Evolutionary conservation across 148 eudicot genomes (phyloP), one percentile per base, ranked within the genome.

Genomic region (Chenopodium quinoa): DNA sequence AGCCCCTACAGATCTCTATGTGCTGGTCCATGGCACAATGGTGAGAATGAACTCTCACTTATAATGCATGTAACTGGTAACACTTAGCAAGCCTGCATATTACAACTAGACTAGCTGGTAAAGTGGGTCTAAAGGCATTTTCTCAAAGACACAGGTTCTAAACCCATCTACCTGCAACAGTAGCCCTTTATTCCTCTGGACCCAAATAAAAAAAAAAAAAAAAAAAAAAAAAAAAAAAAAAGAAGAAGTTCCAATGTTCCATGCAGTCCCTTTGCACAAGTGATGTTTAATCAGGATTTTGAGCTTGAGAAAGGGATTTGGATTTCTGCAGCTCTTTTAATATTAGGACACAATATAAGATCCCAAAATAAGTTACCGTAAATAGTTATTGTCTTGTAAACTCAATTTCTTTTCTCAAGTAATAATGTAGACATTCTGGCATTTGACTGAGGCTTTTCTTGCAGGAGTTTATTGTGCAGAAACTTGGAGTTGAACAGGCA

Each of bases 1-100:
- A 89, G 94, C 98, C 75, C 93, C 98, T 37, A 90, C 94, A 0
- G 97, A 94, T 77, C 79, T 94, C 25, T 94, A 94, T 79, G 91
- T 94, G 50, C 83, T 94, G 37, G 97, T 94, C 63, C 89, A 89
- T 78, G 98, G 98, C 44, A 81, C 88, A 67, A 90, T 91, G 84
- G 97, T 93, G 82, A 89, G 88, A 52, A 1, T 29, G 12, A 56
- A 56, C 71, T 85, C 70, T 63, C 76, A 62, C 12, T 50, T 22
- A 4, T 19, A 29, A 75, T 19, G 14, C 65, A 20, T 25, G 22
- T 11, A 4, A 20, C 20, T 40, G 52, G 54, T 9, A 6, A 3
- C n/a, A 71, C 27, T 62, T 20, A n/a, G 66, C 13, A 13, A 58
- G 22, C 63, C 6, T 14, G 16, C 40, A 48, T 48, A 48, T n/a